These are phyloP conservation scores for Ajuga reptans DNA, from an alignment of 305 asterid species.

Conservation along the genomic window DNA sequence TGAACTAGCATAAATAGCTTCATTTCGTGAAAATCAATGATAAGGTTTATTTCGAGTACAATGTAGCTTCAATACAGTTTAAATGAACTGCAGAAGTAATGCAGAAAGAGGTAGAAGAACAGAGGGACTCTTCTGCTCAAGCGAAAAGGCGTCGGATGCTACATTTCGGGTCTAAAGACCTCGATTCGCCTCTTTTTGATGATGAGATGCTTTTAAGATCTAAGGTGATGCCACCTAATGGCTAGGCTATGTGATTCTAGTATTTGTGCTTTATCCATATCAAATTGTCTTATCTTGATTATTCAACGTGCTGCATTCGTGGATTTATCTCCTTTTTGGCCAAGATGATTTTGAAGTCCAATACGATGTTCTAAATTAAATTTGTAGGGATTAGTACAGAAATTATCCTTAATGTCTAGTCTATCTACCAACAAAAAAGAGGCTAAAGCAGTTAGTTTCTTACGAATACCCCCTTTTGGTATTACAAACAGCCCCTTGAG, in stretches of 20 bases:
- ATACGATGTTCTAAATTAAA: background rate
- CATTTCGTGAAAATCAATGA: background rate
- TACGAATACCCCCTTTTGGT: too few species aligned
- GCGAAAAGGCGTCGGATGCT: constrained; percentile 72
- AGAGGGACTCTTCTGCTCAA: constrained; percentile 45
- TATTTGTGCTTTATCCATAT: background rate
- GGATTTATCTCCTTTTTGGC: background rate
- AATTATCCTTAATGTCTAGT: too few species aligned
- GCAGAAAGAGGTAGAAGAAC: constrained; percentile 38
- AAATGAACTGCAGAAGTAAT: constrained; percentile 38
- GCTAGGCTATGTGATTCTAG: background rate
- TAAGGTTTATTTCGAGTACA: background rate
- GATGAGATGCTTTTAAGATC: constrained; percentile 56
- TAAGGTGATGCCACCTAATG: constrained; percentile 38
- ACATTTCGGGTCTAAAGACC: constrained; percentile 55
- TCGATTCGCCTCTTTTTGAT: constrained; percentile 35
- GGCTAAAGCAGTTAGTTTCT: too few species aligned
- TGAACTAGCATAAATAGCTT: background rate
- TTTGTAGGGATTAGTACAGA: background rate
- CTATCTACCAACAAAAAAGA: too few species aligned
- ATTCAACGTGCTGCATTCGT: background rate
- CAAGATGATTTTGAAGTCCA: background rate
- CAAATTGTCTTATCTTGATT: background rate
- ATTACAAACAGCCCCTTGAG: too few species aligned
- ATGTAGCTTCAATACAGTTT: constrained; percentile 10